phyloP scores from a whole-genome alignment of 805 yeast genomes.

The Suhomyces sp. region DNA sequence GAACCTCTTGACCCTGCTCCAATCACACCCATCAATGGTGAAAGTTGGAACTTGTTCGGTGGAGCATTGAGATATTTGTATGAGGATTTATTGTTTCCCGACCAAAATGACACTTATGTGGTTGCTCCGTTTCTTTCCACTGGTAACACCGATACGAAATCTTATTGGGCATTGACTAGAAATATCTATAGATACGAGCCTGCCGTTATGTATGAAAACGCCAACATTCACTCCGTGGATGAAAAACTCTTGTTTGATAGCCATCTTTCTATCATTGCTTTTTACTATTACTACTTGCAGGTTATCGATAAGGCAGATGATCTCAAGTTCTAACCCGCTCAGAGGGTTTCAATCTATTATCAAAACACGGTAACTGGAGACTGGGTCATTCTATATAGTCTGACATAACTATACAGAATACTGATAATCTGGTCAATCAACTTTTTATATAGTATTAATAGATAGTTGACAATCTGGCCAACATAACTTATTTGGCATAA shows the following conservation, averaged over 20 bases:
- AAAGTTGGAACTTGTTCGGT: conserved; percentile 33
- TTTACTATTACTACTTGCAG: conserved; percentile 38
- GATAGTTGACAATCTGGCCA: no score
- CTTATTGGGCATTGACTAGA: conserved; percentile 39
- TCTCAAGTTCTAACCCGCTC: neutral
- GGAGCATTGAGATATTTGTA: conserved; percentile 37
- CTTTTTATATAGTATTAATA: no score
- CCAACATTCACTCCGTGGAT: conserved; percentile 34
- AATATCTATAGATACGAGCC: conserved; percentile 38
- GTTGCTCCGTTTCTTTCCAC: conserved; percentile 35
- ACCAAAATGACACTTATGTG: conserved; percentile 22
- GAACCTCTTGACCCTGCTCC: conserved; percentile 39
- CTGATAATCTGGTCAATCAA: no score
- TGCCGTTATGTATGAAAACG: conserved; percentile 15
- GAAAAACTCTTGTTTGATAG: conserved; percentile 30
- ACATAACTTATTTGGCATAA: neutral
- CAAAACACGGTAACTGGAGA: no score
- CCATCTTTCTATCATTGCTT: conserved; percentile 35
- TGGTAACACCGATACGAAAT: conserved; percentile 43
- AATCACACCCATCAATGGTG: conserved; percentile 31
- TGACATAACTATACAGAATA: no score
- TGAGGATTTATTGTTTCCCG: conserved; percentile 31
- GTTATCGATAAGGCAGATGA: conserved; percentile 20
- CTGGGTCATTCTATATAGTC: no score
- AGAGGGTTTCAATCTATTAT: no score